Conservation (phyloP, 768 basidiomycete genomes). For the Xerocomellus dryophilus region DNA sequence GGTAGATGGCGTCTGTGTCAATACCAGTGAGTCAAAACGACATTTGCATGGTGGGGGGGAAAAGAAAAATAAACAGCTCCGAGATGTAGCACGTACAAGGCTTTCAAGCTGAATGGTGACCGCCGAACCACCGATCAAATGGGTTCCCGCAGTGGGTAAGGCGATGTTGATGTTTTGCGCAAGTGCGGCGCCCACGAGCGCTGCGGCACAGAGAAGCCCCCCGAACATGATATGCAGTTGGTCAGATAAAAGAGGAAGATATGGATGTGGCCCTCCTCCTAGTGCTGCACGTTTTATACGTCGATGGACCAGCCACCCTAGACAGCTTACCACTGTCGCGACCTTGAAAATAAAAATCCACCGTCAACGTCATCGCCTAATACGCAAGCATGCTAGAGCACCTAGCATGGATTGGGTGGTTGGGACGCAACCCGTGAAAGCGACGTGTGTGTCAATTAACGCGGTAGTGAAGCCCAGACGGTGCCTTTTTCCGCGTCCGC, state of each 20-base stretch:
- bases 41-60: too few relatives aligned
- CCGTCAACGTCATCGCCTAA: background rate
- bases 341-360: background rate
- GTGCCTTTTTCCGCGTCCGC: background rate
- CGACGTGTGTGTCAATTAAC: background rate
- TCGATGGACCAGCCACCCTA: background rate
- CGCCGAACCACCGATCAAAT: constrained; percentile 32
- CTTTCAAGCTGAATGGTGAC: constrained; percentile 40
- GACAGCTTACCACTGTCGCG: background rate
- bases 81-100: constrained; percentile 32
- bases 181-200: constrained; percentile 23
- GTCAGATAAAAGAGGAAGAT: background rate
- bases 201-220: constrained; percentile 6
- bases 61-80: background rate
- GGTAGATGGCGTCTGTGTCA: background rate
- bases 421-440: background rate
- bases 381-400: background rate
- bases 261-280: background rate
- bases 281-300: constrained; percentile 4
- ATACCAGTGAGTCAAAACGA: background rate
- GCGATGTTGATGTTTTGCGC: constrained; percentile 42
- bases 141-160: constrained; percentile 31
- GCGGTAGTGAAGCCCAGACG: background rate
- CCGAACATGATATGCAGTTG: constrained; percentile 5
- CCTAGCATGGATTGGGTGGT: background rate